Base-by-base conservation (phyloP, 1,284 basidiomycete species). In the Earliella scabrosa region DNA sequence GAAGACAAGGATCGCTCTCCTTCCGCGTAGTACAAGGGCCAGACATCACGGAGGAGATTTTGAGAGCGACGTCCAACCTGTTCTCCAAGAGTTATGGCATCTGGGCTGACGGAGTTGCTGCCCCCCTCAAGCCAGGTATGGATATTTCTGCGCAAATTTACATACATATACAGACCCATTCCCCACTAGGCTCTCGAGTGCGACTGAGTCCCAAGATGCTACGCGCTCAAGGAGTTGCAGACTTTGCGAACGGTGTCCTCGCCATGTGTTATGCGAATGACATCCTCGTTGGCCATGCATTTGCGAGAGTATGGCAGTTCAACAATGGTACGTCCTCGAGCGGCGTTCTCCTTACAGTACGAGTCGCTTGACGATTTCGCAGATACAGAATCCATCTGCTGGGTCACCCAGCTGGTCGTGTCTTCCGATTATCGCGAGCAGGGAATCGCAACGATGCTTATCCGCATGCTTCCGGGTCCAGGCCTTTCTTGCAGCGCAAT, bases 401-500 rank as follows among this genome's bases (percentile, higher is more conserved):
- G 56, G 56, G 40, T 58, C 16, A 50, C 56, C 13, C 56, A 58
- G 27, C 56, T 58, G 16, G 56, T 58, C 9, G 56, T 58, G 8
- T 39, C 48, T 27, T 34, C 23, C 23, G 39, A 43, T 8, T 27
- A 43, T 24, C 56, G 52, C 23, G 40, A 47, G 29, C 45, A 35
- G 21, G 9, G 29, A 7, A 50, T 58, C 20, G 52, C 52, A 16
- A 54, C 56, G 14, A 29, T 16, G 26, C n/a, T 58, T 5, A 29
- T 58, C 21, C 11, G 18, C 3, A 20, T 24, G n/a, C 21, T 58
- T 23, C 49, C 23, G 16, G n/a, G 20, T 3, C 10, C 18, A 10
- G 7, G 21, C 11, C 20, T 50, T 45, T 31, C 50, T 50, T 38
- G 27, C n/a, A 14, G 13, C 6, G 27, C 38, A 13, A 35, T 54